Evolutionary conservation across 169 alveolate genomes (phyloP).

Genomic region (Perkinsus chesapeaki): DNA sequence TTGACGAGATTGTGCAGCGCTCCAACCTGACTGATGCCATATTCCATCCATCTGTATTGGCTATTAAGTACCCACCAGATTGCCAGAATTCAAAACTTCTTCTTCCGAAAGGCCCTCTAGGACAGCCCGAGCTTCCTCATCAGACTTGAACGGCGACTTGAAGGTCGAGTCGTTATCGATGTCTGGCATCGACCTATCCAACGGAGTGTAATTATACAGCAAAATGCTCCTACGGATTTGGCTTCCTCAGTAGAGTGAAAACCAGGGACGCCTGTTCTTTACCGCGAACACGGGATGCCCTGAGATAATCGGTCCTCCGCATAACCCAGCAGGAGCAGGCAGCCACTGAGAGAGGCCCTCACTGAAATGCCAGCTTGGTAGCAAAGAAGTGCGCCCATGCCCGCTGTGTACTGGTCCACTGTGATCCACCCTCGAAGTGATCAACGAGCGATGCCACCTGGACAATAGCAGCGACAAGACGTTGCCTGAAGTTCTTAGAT

Average conservation of each 20-base stretch:
- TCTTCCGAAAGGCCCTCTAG: background rate
- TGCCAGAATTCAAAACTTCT: background rate
- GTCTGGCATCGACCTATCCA: background rate
- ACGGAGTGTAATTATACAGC: too few species aligned
- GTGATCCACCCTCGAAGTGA: background rate
- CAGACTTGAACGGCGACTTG: background rate
- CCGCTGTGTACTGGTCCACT: background rate
- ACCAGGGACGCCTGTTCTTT: background rate
- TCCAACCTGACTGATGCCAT: background rate
- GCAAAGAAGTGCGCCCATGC: constrained; percentile 3
- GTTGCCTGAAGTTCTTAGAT: background rate
- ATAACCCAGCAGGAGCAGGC: background rate
- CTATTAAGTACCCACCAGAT: too few species aligned
- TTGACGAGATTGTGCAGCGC: background rate
- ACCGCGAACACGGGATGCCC: background rate
- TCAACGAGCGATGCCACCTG: background rate
- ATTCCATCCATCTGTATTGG: background rate
- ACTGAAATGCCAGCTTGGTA: background rate
- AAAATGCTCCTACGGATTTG: background rate
- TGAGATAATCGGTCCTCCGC: background rate
- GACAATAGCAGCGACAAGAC: background rate
- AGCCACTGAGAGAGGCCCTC: background rate
- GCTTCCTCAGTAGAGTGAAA: background rate
- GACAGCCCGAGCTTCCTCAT: background rate
- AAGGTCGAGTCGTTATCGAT: background rate